Percentiles rank a stretch among this genome's conserved stretches.
Evolutionary conservation across 176 grass and related monocot species (phyloP).

Genomic region (Musa itinerans): DNA sequence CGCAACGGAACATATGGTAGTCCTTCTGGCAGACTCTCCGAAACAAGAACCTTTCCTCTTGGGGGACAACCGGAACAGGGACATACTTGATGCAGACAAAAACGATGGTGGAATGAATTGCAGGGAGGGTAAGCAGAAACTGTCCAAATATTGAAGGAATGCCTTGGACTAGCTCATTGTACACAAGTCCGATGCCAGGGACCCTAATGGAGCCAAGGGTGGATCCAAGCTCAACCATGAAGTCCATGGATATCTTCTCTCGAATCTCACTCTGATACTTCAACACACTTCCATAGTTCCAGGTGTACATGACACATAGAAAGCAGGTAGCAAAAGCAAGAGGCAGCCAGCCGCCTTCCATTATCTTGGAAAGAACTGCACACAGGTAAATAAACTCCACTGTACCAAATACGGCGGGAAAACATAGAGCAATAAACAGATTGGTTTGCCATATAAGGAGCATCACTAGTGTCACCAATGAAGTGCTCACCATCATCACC

Average conservation of each 20-base stretch:
- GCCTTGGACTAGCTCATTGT: constrained; percentile 96
- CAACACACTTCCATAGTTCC: constrained; percentile 95
- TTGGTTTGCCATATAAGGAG: constrained; percentile 98
- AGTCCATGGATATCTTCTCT: constrained; percentile 82
- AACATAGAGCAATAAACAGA: constrained; percentile 55
- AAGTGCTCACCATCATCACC: constrained; percentile 97
- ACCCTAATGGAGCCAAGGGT: constrained; percentile 78
- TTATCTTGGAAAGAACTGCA: constrained; percentile 80
- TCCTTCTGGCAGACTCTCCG: constrained; percentile 75
- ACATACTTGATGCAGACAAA: constrained; percentile 96
- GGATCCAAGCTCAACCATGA: constrained; percentile 62
- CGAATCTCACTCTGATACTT: constrained; percentile 97
- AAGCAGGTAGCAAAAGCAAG: constrained; percentile 76
- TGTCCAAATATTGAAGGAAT: constrained; percentile 86
- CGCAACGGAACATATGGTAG: constrained; percentile 86
- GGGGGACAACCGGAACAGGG: constrained; percentile 59
- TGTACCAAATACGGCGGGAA: constrained; percentile 62
- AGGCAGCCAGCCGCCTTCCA: constrained; percentile 84
- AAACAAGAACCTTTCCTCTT: constrained; percentile 93
- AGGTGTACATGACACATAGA: constrained; percentile 86
- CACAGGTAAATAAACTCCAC: constrained; percentile 74
- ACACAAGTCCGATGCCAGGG: constrained; percentile 89
- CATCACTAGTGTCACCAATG: constrained; percentile 91
- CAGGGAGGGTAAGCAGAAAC: constrained; percentile 69
- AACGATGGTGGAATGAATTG: constrained; percentile 79